Conservation (phyloP, 2,329 filamentous ascomycete genomes). For the Fusarium subglutinans region DNA sequence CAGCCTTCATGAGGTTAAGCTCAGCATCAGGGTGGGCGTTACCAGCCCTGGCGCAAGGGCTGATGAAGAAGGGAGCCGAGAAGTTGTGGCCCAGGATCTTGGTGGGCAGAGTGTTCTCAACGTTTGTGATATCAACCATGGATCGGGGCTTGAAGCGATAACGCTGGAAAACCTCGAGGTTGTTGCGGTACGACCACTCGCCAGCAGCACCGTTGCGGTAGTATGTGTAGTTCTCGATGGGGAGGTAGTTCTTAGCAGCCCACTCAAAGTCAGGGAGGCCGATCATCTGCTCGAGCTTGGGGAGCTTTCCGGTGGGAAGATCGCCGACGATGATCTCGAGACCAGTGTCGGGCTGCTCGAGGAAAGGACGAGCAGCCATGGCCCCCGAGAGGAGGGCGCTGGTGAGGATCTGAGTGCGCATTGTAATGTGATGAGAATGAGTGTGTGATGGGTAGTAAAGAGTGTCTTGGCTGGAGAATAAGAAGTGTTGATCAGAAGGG, state of each 20-base stretch:
- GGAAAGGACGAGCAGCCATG: constrained; percentile 54
- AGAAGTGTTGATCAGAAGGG: not conserved
- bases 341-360: constrained; percentile 58
- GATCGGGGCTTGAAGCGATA: constrained; percentile 59
- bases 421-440: constrained; percentile 22
- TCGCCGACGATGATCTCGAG: constrained; percentile 51
- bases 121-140: constrained; percentile 59
- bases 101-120: constrained; percentile 53
- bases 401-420: constrained; percentile 38
- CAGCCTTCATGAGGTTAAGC: constrained; percentile 59
- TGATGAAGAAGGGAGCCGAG: constrained; percentile 64
- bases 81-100: constrained; percentile 64
- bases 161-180: constrained; percentile 62
- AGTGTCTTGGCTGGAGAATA: constrained; percentile 11
- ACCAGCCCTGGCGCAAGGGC: constrained; percentile 57
- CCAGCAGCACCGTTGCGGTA: constrained; percentile 65
- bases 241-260: constrained; percentile 59
- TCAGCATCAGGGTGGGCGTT: constrained; percentile 59
- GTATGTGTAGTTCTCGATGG: constrained; percentile 61
- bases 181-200: constrained; percentile 66
- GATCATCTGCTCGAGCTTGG: constrained; percentile 55
- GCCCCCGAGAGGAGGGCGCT: constrained; percentile 47
- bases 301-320: constrained; percentile 49
- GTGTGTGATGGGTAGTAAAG: not conserved
- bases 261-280: constrained; percentile 65